Evolutionary conservation across 129 eudicot species (phyloP), one percentile per base, ranked within the genome.

Genomic region (Lactuca sativa): DNA sequence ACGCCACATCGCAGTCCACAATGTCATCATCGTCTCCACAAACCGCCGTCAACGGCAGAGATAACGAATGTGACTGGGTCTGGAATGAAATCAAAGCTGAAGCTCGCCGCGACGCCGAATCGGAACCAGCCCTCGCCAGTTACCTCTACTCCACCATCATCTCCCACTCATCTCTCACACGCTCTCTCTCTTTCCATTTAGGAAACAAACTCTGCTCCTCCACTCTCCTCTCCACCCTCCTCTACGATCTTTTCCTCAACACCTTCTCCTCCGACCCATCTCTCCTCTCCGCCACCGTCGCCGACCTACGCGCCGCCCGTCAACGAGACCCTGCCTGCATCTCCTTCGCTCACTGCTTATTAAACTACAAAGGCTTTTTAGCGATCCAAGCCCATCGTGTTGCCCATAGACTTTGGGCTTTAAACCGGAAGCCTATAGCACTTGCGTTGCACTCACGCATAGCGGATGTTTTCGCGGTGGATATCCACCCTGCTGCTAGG

Each of bases 401-500:
- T 7, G 82, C 92, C 9, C 86, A 83, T 71, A 73, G 72, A 48
- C 82, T 83, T 0, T 86, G 92, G 92, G 65, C 75, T 11, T 71
- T 81, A 25, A 65, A 82, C 14, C 69, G 93, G 21, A 77, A 72
- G 71, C 89, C 89, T 7, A 76, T 87, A 11, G 93, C 93, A 1
- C 83, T 87, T 3, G 89, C 89, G 34, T 36, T 86, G 15, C 89
- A 86, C 31, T 78, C 89, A 25, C 73, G 93, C 2, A 59, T 86
- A 2, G 75, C 93, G 30, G 89, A 86, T 58, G 92, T 86, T 6
- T 86, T 86, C 56, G 68, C 86, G 0, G 92, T 86, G 4, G 88
- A 86, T 44, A 83, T 86, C 13, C 86, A 86, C 69, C 92, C 92
- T 0, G 92, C 86, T 21, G 96, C 93, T 2, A 84, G 57, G 76